Evolutionary conservation across 805 yeast species (phyloP), one percentile per base, ranked within the genome.

Genomic region (Wickerhamomyces rabaulensis): DNA sequence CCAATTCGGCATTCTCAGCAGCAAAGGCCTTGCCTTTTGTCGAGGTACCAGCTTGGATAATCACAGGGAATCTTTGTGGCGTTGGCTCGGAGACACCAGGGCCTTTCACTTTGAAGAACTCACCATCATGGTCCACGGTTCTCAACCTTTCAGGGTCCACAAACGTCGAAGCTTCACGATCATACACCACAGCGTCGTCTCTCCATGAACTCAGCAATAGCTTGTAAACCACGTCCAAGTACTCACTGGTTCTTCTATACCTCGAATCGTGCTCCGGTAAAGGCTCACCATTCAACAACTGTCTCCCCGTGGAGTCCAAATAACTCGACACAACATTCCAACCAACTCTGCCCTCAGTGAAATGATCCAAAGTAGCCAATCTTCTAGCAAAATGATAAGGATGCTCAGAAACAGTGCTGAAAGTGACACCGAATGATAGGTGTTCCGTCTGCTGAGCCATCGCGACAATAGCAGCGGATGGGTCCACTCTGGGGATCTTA

Each of bases 261-360:
- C 76, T 64, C 45, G 68, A 70, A 37, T 68, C 73, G 49, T 70
- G 75, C 2, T 61, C 66, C 10, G 72, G 69, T 23, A 69, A 61
- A 5, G 56, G 44, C 35, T 60, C 64, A 4, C 68, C 69, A 44
- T 70, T 68, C 29, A 68, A 53, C 33, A 68, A 52, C 44, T 70
- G 67, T 48, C 65, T 57, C 7, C 74, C 67, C 6, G 74, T 73
- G 52, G 69, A 61, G 42, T 70, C 72, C 44, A 71, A 54, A 42
- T 71, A 70, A 6, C 73, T 66, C 9, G 73, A 64, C 23, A 71
- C 76, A 17, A 71, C 64, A 51, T 71, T 71, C 76, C 76, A 71
- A 22, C 75, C 75, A 43, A 71, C 55, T 49, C 76, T 61, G 13
- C 76, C 76, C 13, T 59, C 59, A 13, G 73, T 65, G 40, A 71